These are phyloP conservation scores for Cudoniella acicularis DNA, from an alignment of 495 filamentous ascomycete species.

Conservation along the genomic window DNA sequence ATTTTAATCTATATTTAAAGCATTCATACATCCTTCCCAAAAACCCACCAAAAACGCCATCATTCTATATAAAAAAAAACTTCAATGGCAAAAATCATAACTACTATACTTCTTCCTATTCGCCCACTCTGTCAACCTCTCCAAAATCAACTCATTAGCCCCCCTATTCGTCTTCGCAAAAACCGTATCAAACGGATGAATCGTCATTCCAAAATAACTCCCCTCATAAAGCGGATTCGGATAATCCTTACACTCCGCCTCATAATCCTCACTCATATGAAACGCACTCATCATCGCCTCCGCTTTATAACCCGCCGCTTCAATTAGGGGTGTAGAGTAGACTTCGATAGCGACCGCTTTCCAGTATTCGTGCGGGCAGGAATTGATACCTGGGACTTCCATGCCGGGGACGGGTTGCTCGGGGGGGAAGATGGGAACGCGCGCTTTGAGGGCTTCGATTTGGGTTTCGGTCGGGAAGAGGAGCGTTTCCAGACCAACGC, in stretches of 20 bases:
- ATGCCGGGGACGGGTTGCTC: conserved; percentile 1
- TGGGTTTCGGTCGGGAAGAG: conserved; percentile 18
- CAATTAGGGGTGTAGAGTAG: conserved; percentile 25
- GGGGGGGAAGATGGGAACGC: not conserved
- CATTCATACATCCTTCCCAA: no score
- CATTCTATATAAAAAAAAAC: no score
- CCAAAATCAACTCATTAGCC: conserved; percentile 19
- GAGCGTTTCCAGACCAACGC: conserved; percentile 27
- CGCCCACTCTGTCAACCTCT: conserved; percentile 21
- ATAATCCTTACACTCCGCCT: conserved; percentile 10
- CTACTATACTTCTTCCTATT: conserved; percentile 18
- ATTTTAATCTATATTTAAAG: no score
- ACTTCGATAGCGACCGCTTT: conserved; percentile 27
- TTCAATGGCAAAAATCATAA: conserved; percentile 18
- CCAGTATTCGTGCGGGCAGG: conserved; percentile 17
- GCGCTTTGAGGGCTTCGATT: not conserved
- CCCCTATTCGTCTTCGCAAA: conserved; percentile 28
- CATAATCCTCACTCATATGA: conserved; percentile 8
- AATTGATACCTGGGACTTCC: conserved; percentile 18
- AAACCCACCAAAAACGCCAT: no score
- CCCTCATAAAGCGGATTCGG: conserved; percentile 14
- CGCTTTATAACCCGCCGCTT: conserved; percentile 29
- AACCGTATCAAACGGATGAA: conserved; percentile 34
- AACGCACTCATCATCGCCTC: conserved; percentile 30
- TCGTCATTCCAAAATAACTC: conserved; percentile 17